These are phyloP conservation scores for Geotrichum aggregatum DNA, from an alignment of 1,139 yeast species.

Conservation along the genomic window DNA sequence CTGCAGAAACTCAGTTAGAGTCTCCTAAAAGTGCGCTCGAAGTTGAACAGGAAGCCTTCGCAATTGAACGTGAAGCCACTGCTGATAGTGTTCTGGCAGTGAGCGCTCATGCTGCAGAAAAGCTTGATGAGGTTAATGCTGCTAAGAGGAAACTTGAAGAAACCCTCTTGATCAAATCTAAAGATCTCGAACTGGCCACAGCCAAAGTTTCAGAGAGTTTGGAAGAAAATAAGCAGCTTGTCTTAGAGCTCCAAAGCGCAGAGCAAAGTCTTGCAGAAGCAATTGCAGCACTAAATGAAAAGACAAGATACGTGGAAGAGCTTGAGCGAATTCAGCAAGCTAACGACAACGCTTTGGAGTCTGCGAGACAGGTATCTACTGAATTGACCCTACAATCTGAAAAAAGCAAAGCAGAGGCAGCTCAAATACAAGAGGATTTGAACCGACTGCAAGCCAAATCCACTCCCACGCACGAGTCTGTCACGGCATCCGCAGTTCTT, in stretches of 20 bases:
- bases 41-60: neutral
- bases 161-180: conserved; percentile 2
- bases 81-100: conserved; percentile 5
- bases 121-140: neutral
- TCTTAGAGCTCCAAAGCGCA: conserved; percentile 2
- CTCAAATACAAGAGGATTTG: conserved; percentile 7
- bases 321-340: conserved; percentile 7
- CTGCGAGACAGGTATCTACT: conserved; percentile 14
- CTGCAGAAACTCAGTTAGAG: too few relatives aligned
- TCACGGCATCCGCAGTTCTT: conserved; percentile 11
- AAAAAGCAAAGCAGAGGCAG: conserved; percentile 7
- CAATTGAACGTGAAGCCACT: neutral
- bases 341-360: neutral
- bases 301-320: conserved; percentile 1
- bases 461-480: conserved; percentile 7
- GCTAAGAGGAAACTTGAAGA: conserved; percentile 12
- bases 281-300: neutral
- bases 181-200: conserved; percentile 11
- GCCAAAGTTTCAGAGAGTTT: conserved; percentile 1
- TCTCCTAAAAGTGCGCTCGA: neutral
- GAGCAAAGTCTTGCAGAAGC: neutral
- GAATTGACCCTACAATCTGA: conserved; percentile 15
- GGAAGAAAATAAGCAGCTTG: neutral
- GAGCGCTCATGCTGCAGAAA: conserved; percentile 6
- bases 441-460: conserved; percentile 5